These are phyloP conservation scores for Noccaea bulbosa DNA, from an alignment of 345 rosid species.

Conservation along the genomic window DNA sequence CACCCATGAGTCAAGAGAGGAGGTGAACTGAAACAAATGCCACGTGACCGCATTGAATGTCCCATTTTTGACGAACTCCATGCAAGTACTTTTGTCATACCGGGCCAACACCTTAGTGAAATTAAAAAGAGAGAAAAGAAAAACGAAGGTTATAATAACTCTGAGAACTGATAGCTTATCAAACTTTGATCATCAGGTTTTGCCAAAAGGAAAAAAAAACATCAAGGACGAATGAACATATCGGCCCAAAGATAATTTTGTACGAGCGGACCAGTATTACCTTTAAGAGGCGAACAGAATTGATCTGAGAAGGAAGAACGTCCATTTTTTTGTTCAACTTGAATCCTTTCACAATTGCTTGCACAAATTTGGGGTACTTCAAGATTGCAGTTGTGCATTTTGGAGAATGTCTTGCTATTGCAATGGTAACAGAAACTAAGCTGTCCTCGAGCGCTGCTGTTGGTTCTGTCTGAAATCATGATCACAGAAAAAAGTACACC, in stretches of 20 bases:
- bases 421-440: conserved; percentile 65
- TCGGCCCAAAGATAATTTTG: conserved; percentile 8
- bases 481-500: conserved; percentile 8
- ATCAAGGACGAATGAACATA: not conserved
- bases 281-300: conserved; percentile 69
- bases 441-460: conserved; percentile 60
- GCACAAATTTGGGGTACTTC: conserved; percentile 74
- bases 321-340: conserved; percentile 49
- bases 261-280: conserved; percentile 42
- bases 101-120: conserved; percentile 67
- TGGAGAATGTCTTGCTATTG: conserved; percentile 91
- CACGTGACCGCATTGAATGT: conserved; percentile 63
- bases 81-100: conserved; percentile 63
- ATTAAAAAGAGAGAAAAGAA: conserved; percentile 21
- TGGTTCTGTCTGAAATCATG: conserved; percentile 62
- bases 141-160: conserved; percentile 20
- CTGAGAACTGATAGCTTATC: conserved; percentile 21
- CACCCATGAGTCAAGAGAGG: conserved; percentile 74
- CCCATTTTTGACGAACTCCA: conserved; percentile 56
- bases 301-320: conserved; percentile 61
- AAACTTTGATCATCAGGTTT: conserved; percentile 12
- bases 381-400: conserved; percentile 70
- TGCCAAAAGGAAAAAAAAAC: not conserved
- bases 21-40: conserved; percentile 66
- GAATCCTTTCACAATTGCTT: conserved; percentile 64